Evolutionary conservation across 2,329 filamentous ascomycete genomes (phyloP).

Genomic region (Paraconiothyrium sp.): DNA sequence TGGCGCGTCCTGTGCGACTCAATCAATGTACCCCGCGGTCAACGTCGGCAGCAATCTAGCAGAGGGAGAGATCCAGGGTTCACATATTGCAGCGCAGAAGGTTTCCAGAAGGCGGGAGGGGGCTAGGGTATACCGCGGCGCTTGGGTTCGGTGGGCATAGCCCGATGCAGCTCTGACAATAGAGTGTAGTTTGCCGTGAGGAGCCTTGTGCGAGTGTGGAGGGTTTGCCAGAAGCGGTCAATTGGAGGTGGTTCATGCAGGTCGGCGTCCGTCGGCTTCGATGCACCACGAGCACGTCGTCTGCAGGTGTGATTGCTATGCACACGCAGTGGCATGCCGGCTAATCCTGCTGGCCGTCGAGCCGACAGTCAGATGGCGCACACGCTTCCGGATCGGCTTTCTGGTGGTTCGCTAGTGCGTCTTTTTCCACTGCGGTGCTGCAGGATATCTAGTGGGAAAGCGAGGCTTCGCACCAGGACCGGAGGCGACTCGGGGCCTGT

Average conservation of each 20-base stretch:
- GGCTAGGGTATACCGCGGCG: slow-evolving; percentile 24
- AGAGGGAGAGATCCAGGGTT: slow-evolving; percentile 34
- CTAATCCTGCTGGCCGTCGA: slow-evolving; percentile 37
- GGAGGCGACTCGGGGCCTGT: slow-evolving; percentile 18
- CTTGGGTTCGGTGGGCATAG: neutral
- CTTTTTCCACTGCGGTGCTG: slow-evolving; percentile 27
- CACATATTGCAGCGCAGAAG: slow-evolving; percentile 30
- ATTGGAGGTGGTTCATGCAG: slow-evolving; percentile 30
- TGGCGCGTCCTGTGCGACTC: slow-evolving; percentile 40
- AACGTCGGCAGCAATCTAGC: slow-evolving; percentile 38
- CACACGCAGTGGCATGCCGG: slow-evolving; percentile 36
- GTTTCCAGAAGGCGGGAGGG: slow-evolving; percentile 33
- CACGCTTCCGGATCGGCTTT: slow-evolving; percentile 28
- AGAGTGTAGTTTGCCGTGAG: neutral
- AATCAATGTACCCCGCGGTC: slow-evolving; percentile 48
- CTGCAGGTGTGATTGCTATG: slow-evolving; percentile 38
- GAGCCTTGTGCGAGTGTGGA: slow-evolving; percentile 3
- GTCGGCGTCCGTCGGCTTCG: slow-evolving; percentile 29
- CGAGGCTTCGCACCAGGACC: neutral
- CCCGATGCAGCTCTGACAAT: neutral
- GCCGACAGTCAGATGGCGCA: slow-evolving; percentile 32
- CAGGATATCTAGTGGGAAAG: slow-evolving; percentile 13
- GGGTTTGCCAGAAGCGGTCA: slow-evolving; percentile 13
- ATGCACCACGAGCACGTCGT: slow-evolving; percentile 29
- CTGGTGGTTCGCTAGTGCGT: slow-evolving; percentile 32